Conservation (phyloP, 192 early-diverging fungal species). For the Coemansia sp. region DNA sequence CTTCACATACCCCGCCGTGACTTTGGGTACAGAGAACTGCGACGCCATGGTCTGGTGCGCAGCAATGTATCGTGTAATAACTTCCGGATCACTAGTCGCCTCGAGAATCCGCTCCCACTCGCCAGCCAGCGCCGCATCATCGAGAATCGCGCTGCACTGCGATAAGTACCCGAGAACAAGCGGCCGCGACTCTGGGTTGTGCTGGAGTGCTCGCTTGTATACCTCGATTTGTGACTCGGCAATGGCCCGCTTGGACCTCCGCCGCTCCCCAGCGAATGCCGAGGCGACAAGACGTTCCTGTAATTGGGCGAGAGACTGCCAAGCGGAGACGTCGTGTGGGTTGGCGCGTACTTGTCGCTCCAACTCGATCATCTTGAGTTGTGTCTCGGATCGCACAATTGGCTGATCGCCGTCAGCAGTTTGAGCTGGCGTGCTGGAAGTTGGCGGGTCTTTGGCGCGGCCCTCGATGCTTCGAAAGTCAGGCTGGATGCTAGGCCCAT, state of each 20-base stretch:
- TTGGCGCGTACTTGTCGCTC: slow-evolving; percentile 15
- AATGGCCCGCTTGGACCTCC: slow-evolving; percentile 13
- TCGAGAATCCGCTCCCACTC: slow-evolving; percentile 24
- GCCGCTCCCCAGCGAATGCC: slow-evolving; percentile 11
- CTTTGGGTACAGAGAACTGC: slow-evolving; percentile 20
- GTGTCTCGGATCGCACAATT: slow-evolving; percentile 1
- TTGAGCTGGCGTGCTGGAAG: background rate
- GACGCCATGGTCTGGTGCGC: slow-evolving; percentile 21
- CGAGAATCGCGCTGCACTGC: slow-evolving; percentile 19
- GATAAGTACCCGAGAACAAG: slow-evolving; percentile 29
- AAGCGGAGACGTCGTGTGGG: slow-evolving; percentile 25
- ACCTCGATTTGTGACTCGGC: slow-evolving; percentile 29
- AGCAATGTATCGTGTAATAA: slow-evolving; percentile 17
- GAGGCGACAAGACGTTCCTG: slow-evolving; percentile 19
- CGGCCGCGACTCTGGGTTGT: slow-evolving; percentile 18
- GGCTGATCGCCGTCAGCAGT: background rate
- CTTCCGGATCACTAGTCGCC: background rate
- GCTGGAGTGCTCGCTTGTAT: slow-evolving; percentile 14
- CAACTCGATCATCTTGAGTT: background rate
- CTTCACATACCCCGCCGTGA: slow-evolving; percentile 18
- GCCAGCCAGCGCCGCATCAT: slow-evolving; percentile 10
- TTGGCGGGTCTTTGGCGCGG: slow-evolving; percentile 3
- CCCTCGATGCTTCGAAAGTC: slow-evolving; percentile 38
- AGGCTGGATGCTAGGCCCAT: background rate
- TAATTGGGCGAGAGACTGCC: slow-evolving; percentile 19